Evolutionary conservation across 441 rosid genomes (phyloP).

Genomic region (Brassica balearica): DNA sequence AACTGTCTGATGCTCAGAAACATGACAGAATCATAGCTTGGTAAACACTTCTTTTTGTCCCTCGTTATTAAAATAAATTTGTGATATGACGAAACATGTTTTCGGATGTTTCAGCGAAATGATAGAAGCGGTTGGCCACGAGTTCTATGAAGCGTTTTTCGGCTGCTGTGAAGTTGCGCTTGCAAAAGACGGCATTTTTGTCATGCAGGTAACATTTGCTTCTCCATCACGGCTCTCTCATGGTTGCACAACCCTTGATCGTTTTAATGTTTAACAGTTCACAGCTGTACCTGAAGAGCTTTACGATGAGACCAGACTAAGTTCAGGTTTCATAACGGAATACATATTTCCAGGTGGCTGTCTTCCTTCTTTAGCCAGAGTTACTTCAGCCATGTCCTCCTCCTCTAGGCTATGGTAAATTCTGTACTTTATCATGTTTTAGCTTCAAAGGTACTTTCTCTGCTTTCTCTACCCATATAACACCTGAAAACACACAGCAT

Average conservation of each 20-base stretch:
- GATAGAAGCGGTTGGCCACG: conserved; percentile 85
- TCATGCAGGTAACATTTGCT: conserved; percentile 60
- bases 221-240: background rate
- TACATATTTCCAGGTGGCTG: conserved; percentile 86
- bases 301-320: conserved; percentile 53
- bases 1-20: conserved; percentile 51
- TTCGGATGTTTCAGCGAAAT: conserved; percentile 60
- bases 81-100: background rate
- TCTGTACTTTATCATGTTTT: background rate
- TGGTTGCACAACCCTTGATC: background rate
- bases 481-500: background rate
- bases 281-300: conserved; percentile 74
- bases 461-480: background rate
- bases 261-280: conserved; percentile 48
- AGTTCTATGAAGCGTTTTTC: conserved; percentile 68
- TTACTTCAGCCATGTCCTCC: conserved; percentile 71
- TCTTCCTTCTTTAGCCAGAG: conserved; percentile 75
- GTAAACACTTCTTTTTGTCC: conserved; percentile 38
- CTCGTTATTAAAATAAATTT: background rate
- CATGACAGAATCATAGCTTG: conserved; percentile 78
- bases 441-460: background rate
- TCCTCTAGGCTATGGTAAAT: conserved; percentile 69
- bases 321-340: conserved; percentile 76
- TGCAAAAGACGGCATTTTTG: conserved; percentile 68
- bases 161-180: conserved; percentile 64